Evolutionary conservation across 1,284 basidiomycete species (phyloP), one percentile per base, ranked within the genome.

Genomic region (Naganishia sp.): DNA sequence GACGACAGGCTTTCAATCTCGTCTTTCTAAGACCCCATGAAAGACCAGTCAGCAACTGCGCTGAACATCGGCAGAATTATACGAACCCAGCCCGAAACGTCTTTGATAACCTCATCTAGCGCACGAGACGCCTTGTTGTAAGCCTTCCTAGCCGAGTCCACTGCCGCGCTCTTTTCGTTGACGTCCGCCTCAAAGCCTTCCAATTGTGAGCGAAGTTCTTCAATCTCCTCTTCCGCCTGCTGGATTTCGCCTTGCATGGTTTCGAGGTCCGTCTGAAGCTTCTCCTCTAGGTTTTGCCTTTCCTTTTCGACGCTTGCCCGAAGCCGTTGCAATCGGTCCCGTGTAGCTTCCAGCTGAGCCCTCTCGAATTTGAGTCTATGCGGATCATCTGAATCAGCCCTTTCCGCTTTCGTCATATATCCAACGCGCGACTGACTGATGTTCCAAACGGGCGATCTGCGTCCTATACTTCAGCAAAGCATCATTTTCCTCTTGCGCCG

Each of bases 1-100:
- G 92, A 83, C 0, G 88, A 90, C 13, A 90, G 80, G 73, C 91
- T 92, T 79, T 94, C 92, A 68, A 98, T 97, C 74, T 94, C 89
- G 76, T 95, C 93, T 73, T 95, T 96, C 90, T 92, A n/a, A 33
- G 21, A 21, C 25, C n/a, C 6, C 21, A 21, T 36, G 13, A 44
- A 44, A 64, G 10, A 18, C 39, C 31, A 23, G 25, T n/a, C 36
- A 18, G 21, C 18, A 28, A 13, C 39, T 31, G 5, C 2, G 6
- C n/a, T 28, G 21, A 13, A 7, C 43, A 21, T 28, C 2, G 39
- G 63, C 28, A 28, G 36, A 54, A 21, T 39, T 21, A 18, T 11
- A 78, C 84, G 68, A 69, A 88, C 91, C 80, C 87, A 89, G 18
- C 81, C 82, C 0, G 90, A 87, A 65, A 98, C 92, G 76, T 98